These are phyloP conservation scores for Hippophae tibetana DNA, from an alignment of 306 rosid genomes.

Conservation along the genomic window DNA sequence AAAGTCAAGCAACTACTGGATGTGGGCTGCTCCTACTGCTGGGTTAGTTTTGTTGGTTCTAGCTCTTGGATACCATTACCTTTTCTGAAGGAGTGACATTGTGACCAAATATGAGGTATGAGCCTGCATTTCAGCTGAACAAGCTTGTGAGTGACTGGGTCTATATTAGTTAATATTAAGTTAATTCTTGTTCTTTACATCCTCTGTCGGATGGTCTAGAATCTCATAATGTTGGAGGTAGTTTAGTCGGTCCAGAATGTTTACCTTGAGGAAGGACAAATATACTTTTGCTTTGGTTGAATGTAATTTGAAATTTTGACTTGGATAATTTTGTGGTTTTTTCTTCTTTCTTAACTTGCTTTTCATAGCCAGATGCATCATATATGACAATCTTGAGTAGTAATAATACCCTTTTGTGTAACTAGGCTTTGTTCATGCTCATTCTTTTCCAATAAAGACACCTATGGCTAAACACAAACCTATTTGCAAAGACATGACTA, in stretches of 20 bases:
- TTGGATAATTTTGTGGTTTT: conserved; percentile 25
- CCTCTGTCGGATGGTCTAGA: conserved; percentile 37
- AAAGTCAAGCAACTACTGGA: conserved; percentile 50
- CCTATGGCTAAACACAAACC: no score
- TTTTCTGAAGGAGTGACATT: conserved; percentile 16
- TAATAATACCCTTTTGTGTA: no score
- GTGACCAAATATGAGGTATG: conserved; percentile 21
- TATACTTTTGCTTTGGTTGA: conserved; percentile 28
- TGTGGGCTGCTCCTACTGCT: conserved; percentile 65
- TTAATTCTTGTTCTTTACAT: conserved; percentile 42
- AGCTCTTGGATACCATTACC: conserved; percentile 52
- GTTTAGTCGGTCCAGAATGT: conserved; percentile 20
- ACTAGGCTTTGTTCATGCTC: no score
- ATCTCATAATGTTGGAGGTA: conserved; percentile 36
- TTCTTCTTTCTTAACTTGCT: conserved; percentile 17
- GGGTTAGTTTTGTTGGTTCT: conserved; percentile 32
- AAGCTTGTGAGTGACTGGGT: conserved; percentile 20
- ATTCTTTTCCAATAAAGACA: no score
- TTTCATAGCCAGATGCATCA: background rate
- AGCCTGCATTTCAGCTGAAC: conserved; percentile 23
- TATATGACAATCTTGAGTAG: no score
- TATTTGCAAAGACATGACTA: no score
- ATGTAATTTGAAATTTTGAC: conserved; percentile 39
- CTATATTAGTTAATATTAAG: conserved; percentile 32
- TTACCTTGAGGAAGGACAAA: conserved; percentile 16